A percentile compares a stretch with the other conserved stretches of the same genome.
Conservation (phyloP, 768 basidiomycete genomes). For the Mrakia hoshinonis region DNA sequence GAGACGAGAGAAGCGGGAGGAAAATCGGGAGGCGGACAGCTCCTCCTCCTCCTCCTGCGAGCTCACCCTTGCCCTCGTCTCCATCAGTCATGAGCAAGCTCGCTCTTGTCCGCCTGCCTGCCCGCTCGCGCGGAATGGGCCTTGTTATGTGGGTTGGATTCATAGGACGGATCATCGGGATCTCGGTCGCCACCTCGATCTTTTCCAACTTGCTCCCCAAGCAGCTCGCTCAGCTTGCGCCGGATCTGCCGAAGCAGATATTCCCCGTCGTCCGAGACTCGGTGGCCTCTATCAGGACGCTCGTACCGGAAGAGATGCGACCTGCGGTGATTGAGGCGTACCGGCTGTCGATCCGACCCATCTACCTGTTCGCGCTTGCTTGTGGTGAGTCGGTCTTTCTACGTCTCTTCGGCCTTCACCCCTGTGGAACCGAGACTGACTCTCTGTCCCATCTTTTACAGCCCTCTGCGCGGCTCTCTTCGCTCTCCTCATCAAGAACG, state of each 20-base stretch:
- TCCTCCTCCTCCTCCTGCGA: too few relatives aligned
- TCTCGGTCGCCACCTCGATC: constrained; percentile 34
- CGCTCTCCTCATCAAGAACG: too few relatives aligned
- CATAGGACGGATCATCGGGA: constrained; percentile 32
- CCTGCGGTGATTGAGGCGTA: constrained; percentile 20
- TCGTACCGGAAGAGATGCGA: constrained; percentile 13
- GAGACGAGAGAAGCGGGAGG: too few relatives aligned
- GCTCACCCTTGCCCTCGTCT: too few relatives aligned
- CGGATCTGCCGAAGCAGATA: neutral
- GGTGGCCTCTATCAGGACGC: constrained; percentile 10
- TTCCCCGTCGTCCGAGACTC: constrained; percentile 17
- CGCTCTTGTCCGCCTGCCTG: neutral
- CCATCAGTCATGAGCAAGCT: neutral
- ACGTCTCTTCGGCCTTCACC: neutral
- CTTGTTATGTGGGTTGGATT: constrained; percentile 29
- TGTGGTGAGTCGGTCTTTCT: neutral
- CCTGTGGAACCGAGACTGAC: too few relatives aligned
- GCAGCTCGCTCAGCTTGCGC: constrained; percentile 10
- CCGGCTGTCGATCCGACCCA: constrained; percentile 11
- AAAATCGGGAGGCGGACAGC: too few relatives aligned
- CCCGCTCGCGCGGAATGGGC: too few relatives aligned
- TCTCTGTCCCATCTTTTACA: neutral
- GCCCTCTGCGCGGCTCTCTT: too few relatives aligned
- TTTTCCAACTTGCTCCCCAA: constrained; percentile 32
- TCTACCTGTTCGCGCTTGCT: constrained; percentile 7